Evolutionary conservation across 2,329 filamentous ascomycete genomes (phyloP).

Genomic region (Microdochium nivale): DNA sequence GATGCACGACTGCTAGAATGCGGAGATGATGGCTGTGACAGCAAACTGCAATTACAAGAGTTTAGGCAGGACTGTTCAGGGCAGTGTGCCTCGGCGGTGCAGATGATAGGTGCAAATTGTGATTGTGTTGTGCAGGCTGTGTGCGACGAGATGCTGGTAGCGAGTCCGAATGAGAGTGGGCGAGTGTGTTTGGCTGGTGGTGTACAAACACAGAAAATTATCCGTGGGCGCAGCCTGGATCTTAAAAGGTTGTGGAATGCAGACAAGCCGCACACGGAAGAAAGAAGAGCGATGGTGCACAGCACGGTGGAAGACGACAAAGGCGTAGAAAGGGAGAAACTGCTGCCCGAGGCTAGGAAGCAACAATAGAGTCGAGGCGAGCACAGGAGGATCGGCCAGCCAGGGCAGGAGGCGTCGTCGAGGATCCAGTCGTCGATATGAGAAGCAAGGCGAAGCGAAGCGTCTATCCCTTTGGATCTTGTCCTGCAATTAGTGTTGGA

Average conservation of each 20-base stretch:
- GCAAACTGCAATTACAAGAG: neutral
- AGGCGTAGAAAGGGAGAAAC: neutral
- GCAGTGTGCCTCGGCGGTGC: neutral
- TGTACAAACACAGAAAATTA: neutral
- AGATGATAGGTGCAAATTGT: neutral
- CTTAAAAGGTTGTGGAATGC: neutral
- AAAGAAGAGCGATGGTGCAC: neutral
- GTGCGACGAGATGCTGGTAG: neutral
- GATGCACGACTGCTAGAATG: neutral
- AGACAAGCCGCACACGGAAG: neutral
- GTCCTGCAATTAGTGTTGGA: neutral
- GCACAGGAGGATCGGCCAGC: neutral
- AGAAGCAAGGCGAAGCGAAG: neutral
- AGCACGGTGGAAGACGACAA: too few species aligned
- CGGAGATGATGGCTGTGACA: neutral
- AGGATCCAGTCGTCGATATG: too few species aligned
- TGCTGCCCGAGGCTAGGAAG: neutral
- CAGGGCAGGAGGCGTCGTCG: neutral
- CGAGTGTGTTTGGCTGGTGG: neutral
- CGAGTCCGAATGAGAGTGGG: neutral
- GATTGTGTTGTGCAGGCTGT: neutral
- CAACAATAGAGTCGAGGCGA: neutral
- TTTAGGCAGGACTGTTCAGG: neutral
- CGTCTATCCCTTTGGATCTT: neutral
- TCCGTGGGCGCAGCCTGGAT: neutral